These are phyloP conservation scores for Dacryopinax spathularia DNA, from an alignment of 768 basidiomycete species.

Conservation along the genomic window DNA sequence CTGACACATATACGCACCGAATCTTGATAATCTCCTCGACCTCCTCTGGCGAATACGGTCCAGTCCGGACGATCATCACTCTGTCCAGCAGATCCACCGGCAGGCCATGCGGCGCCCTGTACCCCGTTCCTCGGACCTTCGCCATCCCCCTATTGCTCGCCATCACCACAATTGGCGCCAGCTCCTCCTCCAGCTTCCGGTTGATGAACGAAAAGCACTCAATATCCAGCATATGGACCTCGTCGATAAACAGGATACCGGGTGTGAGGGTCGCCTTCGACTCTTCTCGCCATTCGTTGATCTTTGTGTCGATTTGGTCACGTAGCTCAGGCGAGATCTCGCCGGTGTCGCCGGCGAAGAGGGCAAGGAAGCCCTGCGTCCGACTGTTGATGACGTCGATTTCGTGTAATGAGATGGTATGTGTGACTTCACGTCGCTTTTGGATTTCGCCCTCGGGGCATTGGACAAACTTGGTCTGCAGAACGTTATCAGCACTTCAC, in stretches of 20 bases:
- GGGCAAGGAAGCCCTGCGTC: slow-evolving; percentile 94
- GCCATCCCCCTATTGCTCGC: slow-evolving; percentile 93
- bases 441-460: slow-evolving; percentile 97
- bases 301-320: slow-evolving; percentile 92
- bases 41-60: slow-evolving; percentile 68
- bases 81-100: slow-evolving; percentile 90
- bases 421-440: slow-evolving; percentile 91
- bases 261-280: slow-evolving; percentile 97
- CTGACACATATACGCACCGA: slow-evolving; percentile 35
- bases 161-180: slow-evolving; percentile 95
- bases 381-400: slow-evolving; percentile 99
- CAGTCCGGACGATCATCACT: slow-evolving; percentile 89
- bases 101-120: slow-evolving; percentile 86
- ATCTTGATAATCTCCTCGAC: slow-evolving; percentile 87
- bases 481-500: background rate
- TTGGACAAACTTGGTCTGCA: slow-evolving; percentile 91
- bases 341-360: slow-evolving; percentile 91
- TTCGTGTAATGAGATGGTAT: slow-evolving; percentile 94
- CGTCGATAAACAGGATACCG: slow-evolving; percentile 96
- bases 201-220: slow-evolving; percentile 99
- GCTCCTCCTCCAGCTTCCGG: slow-evolving; percentile 82
- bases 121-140: slow-evolving; percentile 86
- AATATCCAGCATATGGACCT: slow-evolving; percentile 99
- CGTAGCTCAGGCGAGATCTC: slow-evolving; percentile 96
- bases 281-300: slow-evolving; percentile 95